Evolutionary conservation across 2,329 filamentous ascomycete genomes (phyloP).

Genomic region (Pseudocercospora musae): DNA sequence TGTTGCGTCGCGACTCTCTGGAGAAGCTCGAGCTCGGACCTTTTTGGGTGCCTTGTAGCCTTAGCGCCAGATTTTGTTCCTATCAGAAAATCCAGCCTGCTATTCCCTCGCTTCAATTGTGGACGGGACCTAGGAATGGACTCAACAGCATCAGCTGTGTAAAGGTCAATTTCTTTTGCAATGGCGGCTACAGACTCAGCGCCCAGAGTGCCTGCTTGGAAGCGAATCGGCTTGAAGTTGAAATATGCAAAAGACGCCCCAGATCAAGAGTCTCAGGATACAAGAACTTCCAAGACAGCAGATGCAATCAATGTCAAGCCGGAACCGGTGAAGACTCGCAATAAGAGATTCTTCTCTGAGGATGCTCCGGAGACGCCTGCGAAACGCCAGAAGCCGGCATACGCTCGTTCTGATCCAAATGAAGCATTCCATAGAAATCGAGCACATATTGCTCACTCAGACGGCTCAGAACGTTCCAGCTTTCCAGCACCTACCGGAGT

Average conservation of each 20-base stretch:
- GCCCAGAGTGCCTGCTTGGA: conserved; percentile 54
- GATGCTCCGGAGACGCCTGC: conserved; percentile 5
- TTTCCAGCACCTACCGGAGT: conserved; percentile 13
- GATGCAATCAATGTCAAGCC: background rate
- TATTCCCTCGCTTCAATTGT: background rate
- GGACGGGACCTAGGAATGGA: background rate
- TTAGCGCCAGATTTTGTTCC: background rate
- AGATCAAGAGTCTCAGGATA: conserved; percentile 8
- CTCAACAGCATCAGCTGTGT: background rate
- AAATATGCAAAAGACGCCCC: conserved; percentile 49
- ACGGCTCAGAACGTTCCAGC: conserved; percentile 7
- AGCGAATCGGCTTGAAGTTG: conserved; percentile 58
- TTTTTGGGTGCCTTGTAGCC: background rate
- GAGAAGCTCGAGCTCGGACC: background rate
- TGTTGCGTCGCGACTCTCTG: background rate
- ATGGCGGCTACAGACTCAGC: conserved; percentile 9
- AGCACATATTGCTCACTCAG: conserved; percentile 6
- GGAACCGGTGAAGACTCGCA: background rate
- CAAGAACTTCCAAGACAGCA: background rate
- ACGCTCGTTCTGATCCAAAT: background rate
- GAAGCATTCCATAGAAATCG: conserved; percentile 7
- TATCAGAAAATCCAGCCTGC: background rate
- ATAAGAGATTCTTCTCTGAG: conserved; percentile 9
- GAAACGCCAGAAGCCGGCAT: conserved; percentile 13
- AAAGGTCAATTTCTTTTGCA: background rate